Evolutionary conservation across 805 yeast genomes (phyloP), one percentile per base, ranked within the genome.

Genomic region (Saccharomycopsis javanensis): DNA sequence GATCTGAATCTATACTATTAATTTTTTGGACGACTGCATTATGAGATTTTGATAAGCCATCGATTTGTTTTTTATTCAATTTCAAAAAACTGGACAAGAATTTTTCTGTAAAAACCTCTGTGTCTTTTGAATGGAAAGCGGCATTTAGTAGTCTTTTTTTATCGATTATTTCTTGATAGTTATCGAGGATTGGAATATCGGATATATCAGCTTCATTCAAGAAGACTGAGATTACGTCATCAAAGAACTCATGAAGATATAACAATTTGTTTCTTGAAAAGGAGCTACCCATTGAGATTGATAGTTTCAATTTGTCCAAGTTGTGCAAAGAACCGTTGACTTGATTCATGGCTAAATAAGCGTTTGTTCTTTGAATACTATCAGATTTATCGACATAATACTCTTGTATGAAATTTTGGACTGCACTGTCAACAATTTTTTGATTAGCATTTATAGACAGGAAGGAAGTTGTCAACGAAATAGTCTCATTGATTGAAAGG

Each of bases 71-170:
- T 0, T 67, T 67, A 7, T 72, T 67, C 34, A 83, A 64, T 55
- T 76, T 76, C 23, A 84, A 69, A 63, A 79, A 82, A 25, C 72
- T 66, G 2, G 73, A 68, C 37, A 84, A 69, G 65, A 79, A 82
- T 16, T 75, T 71, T 61, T 83, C 86, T 6, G 82, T 74, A 63
- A 82, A 75, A 0, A 76, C 66, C 0, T 75, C 77, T 3, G 20
- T n/a, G 33, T 63, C 68, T 45, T 63, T 67, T 3, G 67, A 69
- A 58, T 72, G 80, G 64, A 78, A 81, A 27, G 81, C 75, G 0
- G 83, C 83, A 62, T 79, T 82, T 61, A 77, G 78, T 27, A 80
- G 78, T 58, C 82, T 68, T 10, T 78, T 73, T 2, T 72, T 71
- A 10, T 76, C 69, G 30, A 69, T 69, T 65, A 81, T 82, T 6